Evolutionary conservation across 768 basidiomycete genomes (phyloP), one percentile per base, ranked within the genome.

Genomic region (Lactarius pseudohatsudake): DNA sequence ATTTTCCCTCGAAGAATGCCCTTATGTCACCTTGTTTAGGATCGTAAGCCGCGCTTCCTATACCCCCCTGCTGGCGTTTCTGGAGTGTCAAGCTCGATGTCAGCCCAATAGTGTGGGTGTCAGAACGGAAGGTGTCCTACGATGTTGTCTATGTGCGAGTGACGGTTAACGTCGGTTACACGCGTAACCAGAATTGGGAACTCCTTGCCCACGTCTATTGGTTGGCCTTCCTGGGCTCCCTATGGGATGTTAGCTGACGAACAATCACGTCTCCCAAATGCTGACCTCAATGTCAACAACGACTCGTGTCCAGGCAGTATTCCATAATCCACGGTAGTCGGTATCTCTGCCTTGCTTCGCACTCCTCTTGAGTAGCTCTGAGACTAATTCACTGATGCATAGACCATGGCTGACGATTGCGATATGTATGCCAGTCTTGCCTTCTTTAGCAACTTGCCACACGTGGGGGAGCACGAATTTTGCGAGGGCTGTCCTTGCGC

Each of bases 351-450:
- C 70, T 57, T 72, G 72, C 1, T 77, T 79, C 10, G 72, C 75
- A 67, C 80, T 78, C 68, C 79, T 77, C 69, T 75, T 79, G 64
- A 85, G 69, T 54, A 91, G 74, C 32, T 82, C 81, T 28, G 79
- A 77, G 4, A 90, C 73, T 16, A 89, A 75, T 75, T 76, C 73
- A 65, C 75, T 73, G 55, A 92, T 88, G 74, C 86, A 87, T 26
- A 90, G 70, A 0, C 92, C 90, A 74, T 94, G 91, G 75, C 90
- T 91, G 57, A 91, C 86, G 45, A 92, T 71, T 1, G 85, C 89
- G 30, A 92, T 74, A 67, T 87, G 88, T 8, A 81, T 72, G 40
- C 78, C 78, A 53, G 76, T 72, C 64, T 65, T 75, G 41, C 78
- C 77, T n/a, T 77, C 74, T 62, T 77, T 76, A 26, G 77, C 77